Conservation (phyloP, 2,329 filamentous ascomycete species). For the Tolypocladium inflatum region DNA sequence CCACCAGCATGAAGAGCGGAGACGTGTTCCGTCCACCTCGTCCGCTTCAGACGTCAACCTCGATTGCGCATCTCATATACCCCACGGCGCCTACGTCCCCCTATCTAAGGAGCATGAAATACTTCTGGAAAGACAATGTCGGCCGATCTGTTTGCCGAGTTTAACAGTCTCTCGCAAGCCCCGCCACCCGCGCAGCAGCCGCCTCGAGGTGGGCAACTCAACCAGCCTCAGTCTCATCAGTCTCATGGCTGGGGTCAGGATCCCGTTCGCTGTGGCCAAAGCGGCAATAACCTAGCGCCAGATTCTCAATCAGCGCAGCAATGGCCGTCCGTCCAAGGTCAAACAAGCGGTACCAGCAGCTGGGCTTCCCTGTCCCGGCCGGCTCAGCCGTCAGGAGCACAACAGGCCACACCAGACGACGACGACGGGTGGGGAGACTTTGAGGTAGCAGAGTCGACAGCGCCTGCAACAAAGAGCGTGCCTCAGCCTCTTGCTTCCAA, state of each 20-base stretch:
- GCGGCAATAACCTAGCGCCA: slow-evolving; percentile 7
- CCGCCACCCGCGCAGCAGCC: slow-evolving; percentile 15
- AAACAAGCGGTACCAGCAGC: slow-evolving; percentile 8
- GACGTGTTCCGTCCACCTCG: neutral
- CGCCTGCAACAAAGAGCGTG: slow-evolving; percentile 2
- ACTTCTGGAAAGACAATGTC: slow-evolving; percentile 38
- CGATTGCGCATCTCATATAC: neutral
- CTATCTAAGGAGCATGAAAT: neutral
- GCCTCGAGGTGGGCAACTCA: slow-evolving; percentile 5
- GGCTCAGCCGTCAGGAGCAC: neutral
- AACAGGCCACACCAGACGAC: slow-evolving; percentile 26
- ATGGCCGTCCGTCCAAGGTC: slow-evolving; percentile 21
- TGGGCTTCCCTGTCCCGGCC: slow-evolving; percentile 7
- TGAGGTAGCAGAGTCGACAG: slow-evolving; percentile 39
- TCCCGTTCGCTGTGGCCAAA: slow-evolving; percentile 13
- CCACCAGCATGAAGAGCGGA: neutral
- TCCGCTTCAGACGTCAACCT: neutral
- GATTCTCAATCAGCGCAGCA: slow-evolving; percentile 13
- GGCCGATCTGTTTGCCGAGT: slow-evolving; percentile 56
- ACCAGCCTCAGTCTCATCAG: slow-evolving; percentile 6
- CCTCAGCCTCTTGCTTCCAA: neutral
- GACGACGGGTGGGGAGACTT: slow-evolving; percentile 63
- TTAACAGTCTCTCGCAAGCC: slow-evolving; percentile 38
- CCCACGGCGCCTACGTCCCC: neutral
- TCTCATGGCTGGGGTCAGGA: slow-evolving; percentile 9